A percentile compares a stretch with the other conserved stretches of the same genome.
Conservation (phyloP, 495 filamentous ascomycete species). For the Hamigera avellanea region DNA sequence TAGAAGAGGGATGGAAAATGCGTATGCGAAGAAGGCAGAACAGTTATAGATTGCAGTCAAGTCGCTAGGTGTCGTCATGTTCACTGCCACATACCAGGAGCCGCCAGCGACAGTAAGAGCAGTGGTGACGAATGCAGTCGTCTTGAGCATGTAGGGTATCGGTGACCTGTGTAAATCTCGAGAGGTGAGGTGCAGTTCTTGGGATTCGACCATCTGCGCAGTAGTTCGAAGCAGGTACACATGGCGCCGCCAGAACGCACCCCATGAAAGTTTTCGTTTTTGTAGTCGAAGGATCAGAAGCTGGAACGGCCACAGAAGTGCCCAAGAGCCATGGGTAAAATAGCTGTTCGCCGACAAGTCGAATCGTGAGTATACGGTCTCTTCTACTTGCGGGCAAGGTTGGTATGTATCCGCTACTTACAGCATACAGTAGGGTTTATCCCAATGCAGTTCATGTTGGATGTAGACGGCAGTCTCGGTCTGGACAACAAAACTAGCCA, state of each 20-base stretch:
- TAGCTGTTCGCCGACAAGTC: slow-evolving; percentile 38
- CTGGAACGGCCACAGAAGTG: slow-evolving; percentile 74
- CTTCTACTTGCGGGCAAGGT: background rate
- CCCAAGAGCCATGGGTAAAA: slow-evolving; percentile 90
- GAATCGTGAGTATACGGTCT: background rate
- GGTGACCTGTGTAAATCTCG: slow-evolving; percentile 43
- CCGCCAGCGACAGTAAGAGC: slow-evolving; percentile 81
- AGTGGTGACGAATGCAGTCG: slow-evolving; percentile 70
- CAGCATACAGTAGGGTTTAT: slow-evolving; percentile 97
- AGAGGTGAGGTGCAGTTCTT: slow-evolving; percentile 44
- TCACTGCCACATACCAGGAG: slow-evolving; percentile 94
- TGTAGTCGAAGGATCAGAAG: slow-evolving; percentile 67
- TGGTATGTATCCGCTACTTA: slow-evolving; percentile 36
- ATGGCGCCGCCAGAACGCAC: slow-evolving; percentile 80
- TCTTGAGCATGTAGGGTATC: slow-evolving; percentile 61
- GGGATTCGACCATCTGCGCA: slow-evolving; percentile 73
- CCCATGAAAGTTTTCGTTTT: slow-evolving; percentile 63
- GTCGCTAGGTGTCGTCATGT: slow-evolving; percentile 82
- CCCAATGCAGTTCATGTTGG: slow-evolving; percentile 77
- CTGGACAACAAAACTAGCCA: slow-evolving; percentile 78
- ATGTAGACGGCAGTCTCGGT: slow-evolving; percentile 93
- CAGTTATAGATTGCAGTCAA: slow-evolving; percentile 98
- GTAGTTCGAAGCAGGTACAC: slow-evolving; percentile 61
- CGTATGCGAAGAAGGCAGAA: slow-evolving; percentile 96
- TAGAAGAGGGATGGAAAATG: slow-evolving; percentile 80